Evolutionary conservation across 2,329 filamentous ascomycete genomes (phyloP).

Genomic region (Aspergillus fumigatus): DNA sequence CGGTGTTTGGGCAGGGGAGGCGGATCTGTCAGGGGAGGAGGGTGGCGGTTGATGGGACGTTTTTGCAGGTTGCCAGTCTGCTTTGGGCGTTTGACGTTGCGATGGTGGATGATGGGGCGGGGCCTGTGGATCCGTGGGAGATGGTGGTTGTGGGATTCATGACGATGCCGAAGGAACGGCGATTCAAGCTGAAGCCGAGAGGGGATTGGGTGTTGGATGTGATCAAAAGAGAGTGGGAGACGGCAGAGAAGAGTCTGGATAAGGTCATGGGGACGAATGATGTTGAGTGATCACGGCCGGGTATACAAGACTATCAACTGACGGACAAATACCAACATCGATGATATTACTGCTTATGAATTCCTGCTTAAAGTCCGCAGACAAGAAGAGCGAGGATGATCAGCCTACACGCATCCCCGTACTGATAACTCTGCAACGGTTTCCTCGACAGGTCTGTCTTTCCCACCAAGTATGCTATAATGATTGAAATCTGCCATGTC

Average conservation of each 20-base stretch:
- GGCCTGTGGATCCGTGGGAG: slow-evolving; percentile 16
- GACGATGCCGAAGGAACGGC: slow-evolving; percentile 16
- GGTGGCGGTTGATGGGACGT: slow-evolving; percentile 18
- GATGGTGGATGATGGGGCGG: slow-evolving; percentile 7
- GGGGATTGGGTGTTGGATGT: slow-evolving; percentile 13
- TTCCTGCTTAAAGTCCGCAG: too few relatives aligned
- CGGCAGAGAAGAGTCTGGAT: slow-evolving; percentile 12
- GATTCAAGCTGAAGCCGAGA: slow-evolving; percentile 16
- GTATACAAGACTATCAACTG: too few relatives aligned
- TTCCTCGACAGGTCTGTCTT: too few relatives aligned
- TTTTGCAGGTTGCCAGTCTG: slow-evolving; percentile 18
- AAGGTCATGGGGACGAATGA: slow-evolving; percentile 15
- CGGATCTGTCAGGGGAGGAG: slow-evolving; percentile 20
- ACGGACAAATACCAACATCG: too few relatives aligned
- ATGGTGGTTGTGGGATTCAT: slow-evolving; percentile 23
- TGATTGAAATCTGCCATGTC: too few relatives aligned
- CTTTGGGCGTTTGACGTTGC: slow-evolving; percentile 22
- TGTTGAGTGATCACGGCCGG: slow-evolving; percentile 6
- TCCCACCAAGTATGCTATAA: too few relatives aligned
- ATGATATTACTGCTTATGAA: too few relatives aligned
- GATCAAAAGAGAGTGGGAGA: slow-evolving; percentile 15
- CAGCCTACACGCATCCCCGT: too few relatives aligned
- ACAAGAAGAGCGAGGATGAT: too few relatives aligned
- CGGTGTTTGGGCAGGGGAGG: slow-evolving; percentile 19
- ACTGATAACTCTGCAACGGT: too few relatives aligned